Evolutionary conservation across 139 green algal genomes (phyloP).

Genomic region (Chloropicon primus): DNA sequence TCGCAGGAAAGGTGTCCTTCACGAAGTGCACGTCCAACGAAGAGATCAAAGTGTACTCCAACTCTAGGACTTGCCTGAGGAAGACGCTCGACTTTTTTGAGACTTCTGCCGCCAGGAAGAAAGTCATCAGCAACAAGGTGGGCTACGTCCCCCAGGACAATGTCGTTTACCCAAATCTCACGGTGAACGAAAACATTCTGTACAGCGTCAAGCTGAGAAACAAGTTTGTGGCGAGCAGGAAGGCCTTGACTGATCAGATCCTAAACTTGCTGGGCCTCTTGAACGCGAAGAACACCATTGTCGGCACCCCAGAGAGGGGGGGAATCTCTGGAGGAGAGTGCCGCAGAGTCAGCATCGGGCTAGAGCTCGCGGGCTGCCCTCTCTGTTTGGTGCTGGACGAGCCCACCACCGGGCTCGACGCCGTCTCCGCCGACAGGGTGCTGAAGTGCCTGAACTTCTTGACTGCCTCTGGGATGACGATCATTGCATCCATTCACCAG

Average conservation of each 20-base stretch:
- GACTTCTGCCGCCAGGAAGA: neutral
- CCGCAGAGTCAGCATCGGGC: neutral
- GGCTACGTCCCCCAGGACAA: conserved; percentile 48
- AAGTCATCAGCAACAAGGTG: neutral
- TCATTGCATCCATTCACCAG: conserved; percentile 3
- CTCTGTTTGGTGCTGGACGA: neutral
- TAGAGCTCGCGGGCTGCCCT: neutral
- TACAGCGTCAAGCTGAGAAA: neutral
- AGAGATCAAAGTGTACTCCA: neutral
- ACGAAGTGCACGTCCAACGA: neutral
- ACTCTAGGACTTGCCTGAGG: conserved; percentile 7
- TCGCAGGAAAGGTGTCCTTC: neutral
- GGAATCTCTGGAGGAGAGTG: conserved; percentile 4
- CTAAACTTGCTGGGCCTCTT: neutral
- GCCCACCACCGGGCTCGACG: neutral
- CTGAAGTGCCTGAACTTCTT: neutral
- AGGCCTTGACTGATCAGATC: neutral
- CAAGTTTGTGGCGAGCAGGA: neutral
- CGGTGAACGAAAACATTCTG: conserved; percentile 7
- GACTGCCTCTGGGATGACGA: neutral
- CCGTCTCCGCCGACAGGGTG: neutral
- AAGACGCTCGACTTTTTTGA: neutral
- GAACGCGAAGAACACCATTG: neutral
- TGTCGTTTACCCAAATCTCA: conserved; percentile 40
- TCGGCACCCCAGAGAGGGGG: neutral